A percentile compares a stretch with the other conserved stretches of the same genome.
Conservation (phyloP, 306 rosid species). For the Vigna radiata region DNA sequence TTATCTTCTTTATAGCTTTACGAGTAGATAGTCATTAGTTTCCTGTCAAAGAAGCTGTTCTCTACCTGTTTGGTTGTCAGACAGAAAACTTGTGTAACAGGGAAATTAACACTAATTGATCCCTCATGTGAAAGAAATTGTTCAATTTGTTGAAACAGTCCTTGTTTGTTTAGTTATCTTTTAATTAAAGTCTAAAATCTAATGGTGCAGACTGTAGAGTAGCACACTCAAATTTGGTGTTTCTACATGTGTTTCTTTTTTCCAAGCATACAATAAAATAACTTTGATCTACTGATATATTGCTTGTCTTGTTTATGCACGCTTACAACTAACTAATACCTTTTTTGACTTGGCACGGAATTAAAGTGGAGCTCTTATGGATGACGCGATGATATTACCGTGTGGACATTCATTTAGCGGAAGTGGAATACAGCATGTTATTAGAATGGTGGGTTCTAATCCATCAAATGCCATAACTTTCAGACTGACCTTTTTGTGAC, state of each 20-base stretch:
- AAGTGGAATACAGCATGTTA: constrained; percentile 85
- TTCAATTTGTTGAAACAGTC: constrained; percentile 24
- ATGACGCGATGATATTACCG: constrained; percentile 96
- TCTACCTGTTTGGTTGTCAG: constrained; percentile 9
- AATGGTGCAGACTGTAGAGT: neutral
- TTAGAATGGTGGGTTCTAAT: constrained; percentile 85
- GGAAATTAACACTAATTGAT: neutral
- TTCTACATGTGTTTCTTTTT: neutral
- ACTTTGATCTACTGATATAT: constrained; percentile 23
- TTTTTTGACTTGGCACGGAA: constrained; percentile 36
- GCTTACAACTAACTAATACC: neutral
- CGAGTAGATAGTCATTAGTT: too few species aligned
- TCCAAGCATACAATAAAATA: constrained; percentile 7
- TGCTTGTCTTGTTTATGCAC: constrained; percentile 5
- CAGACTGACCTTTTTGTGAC: constrained; percentile 47
- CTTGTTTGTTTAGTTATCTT: constrained; percentile 1
- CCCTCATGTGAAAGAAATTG: neutral
- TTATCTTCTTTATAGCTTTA: too few species aligned
- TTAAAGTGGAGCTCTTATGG: constrained; percentile 92
- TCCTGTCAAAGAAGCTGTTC: neutral
- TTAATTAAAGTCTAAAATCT: neutral
- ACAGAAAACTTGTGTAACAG: constrained; percentile 6
- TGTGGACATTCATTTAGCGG: constrained; percentile 99
- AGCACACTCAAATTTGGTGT: neutral
- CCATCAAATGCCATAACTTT: constrained; percentile 50